phyloP scores from a whole-genome alignment of 2,329 filamentous ascomycete genomes.

The Talaromyces pinophilus region DNA sequence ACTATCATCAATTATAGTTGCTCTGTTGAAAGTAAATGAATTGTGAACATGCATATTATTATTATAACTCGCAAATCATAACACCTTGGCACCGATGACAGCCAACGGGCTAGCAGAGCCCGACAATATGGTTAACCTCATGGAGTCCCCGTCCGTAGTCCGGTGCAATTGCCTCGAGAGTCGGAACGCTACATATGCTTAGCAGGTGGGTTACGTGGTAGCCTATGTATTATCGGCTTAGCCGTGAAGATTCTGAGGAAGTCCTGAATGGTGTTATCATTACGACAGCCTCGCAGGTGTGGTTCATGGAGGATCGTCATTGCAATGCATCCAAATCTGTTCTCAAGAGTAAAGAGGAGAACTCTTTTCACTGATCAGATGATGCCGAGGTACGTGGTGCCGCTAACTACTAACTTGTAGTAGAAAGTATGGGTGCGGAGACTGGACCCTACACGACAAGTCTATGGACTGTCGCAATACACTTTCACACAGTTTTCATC shows the following conservation, averaged over 20 bases:
- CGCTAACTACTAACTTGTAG: background rate
- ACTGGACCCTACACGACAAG: background rate
- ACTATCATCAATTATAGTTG: too few relatives aligned
- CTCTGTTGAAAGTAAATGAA: too few relatives aligned
- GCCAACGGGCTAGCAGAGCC: conserved; percentile 9
- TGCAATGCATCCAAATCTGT: background rate
- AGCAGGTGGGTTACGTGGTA: background rate
- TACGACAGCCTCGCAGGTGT: background rate
- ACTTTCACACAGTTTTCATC: background rate
- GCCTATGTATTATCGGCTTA: background rate
- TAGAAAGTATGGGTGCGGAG: background rate
- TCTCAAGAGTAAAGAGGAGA: background rate
- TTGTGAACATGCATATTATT: background rate
- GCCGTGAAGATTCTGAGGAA: background rate
- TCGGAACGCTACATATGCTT: background rate
- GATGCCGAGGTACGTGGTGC: background rate
- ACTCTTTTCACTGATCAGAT: background rate
- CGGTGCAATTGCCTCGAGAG: background rate
- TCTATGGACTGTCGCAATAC: background rate
- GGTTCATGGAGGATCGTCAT: conserved; percentile 3
- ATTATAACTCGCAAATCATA: background rate
- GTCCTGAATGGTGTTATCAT: background rate
- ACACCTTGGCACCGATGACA: background rate
- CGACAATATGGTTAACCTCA: conserved; percentile 22
- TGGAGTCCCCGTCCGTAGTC: conserved; percentile 12